Percentiles rank a stretch among this genome's conserved stretches.
phyloP scores from a whole-genome alignment of 2,329 filamentous ascomycete species.

The Neonectria magnoliae region DNA sequence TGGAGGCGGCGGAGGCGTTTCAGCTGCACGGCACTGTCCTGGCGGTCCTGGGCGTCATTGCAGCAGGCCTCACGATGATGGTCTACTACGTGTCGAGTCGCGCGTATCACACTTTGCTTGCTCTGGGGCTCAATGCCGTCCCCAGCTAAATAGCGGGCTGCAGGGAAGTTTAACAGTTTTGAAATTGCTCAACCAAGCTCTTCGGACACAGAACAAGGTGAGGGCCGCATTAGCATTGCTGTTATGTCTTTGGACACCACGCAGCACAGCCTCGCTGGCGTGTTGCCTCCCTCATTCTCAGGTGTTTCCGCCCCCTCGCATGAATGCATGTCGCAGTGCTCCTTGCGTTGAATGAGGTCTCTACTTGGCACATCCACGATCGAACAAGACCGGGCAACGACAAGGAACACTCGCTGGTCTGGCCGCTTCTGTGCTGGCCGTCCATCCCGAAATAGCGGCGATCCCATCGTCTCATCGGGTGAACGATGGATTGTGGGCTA shows the following conservation, averaged over 20 bases:
- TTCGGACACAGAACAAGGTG: background rate
- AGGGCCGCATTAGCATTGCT: conserved; percentile 1
- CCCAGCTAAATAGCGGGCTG: conserved; percentile 15
- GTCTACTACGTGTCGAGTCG: conserved; percentile 31
- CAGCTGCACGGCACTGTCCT: conserved; percentile 67
- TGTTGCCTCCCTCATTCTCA: background rate
- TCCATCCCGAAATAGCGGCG: conserved; percentile 16
- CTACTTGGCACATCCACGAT: background rate
- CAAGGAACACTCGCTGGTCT: background rate
- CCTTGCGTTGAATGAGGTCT: background rate
- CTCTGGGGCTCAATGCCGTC: background rate
- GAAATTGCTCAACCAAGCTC: background rate
- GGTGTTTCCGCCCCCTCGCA: background rate
- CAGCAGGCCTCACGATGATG: conserved; percentile 21
- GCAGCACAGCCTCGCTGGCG: background rate
- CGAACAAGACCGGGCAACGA: background rate
- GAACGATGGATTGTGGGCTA: background rate
- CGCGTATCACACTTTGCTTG: conserved; percentile 21
- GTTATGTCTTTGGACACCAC: conserved; percentile 1
- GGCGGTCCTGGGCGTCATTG: conserved; percentile 54
- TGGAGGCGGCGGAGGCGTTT: conserved; percentile 73
- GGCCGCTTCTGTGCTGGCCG: conserved; percentile 1
- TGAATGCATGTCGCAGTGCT: background rate
- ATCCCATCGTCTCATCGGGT: background rate
- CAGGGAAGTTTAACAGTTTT: conserved; percentile 12